Evolutionary conservation across 2,329 filamentous ascomycete genomes (phyloP).

Genomic region (Coniochaeta sp.): DNA sequence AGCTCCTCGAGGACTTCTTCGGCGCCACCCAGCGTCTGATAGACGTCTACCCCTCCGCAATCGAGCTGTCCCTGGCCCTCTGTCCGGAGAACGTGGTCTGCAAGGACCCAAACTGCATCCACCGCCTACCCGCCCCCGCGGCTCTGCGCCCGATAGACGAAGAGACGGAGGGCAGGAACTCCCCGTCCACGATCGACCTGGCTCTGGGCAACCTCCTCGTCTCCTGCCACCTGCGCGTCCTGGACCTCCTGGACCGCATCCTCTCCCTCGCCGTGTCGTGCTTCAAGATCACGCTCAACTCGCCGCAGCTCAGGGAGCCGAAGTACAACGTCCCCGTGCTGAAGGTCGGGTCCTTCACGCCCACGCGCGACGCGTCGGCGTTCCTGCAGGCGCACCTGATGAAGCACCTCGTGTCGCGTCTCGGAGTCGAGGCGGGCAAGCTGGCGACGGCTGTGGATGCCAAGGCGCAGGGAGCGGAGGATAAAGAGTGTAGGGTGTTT

Average conservation of each 20-base stretch:
- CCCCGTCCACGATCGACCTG: constrained; percentile 18
- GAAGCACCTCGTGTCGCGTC: constrained; percentile 19
- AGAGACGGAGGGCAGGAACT: constrained; percentile 1
- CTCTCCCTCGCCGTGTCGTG: constrained; percentile 24
- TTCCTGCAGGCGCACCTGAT: constrained; percentile 24
- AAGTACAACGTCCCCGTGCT: constrained; percentile 30
- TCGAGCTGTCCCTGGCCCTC: constrained; percentile 13
- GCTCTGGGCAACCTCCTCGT: constrained; percentile 28
- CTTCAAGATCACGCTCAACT: constrained; percentile 17
- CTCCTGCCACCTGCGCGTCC: constrained; percentile 27
- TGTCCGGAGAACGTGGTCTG: constrained; percentile 14
- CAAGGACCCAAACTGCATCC: constrained; percentile 24
- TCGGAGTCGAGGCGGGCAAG: constrained; percentile 6
- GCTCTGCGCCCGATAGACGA: constrained; percentile 11
- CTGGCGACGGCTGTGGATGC: background rate
- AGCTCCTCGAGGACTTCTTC: constrained; percentile 26
- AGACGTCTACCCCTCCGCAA: constrained; percentile 24
- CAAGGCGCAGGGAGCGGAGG: background rate
- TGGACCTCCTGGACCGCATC: constrained; percentile 28
- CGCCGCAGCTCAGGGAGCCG: constrained; percentile 20
- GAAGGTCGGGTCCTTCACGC: constrained; percentile 30
- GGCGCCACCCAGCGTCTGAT: constrained; percentile 24
- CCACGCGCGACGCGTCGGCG: constrained; percentile 22
- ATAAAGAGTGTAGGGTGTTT: constrained; percentile 14
- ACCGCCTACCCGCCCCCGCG: constrained; percentile 13